phyloP scores from a whole-genome alignment of 2,329 filamentous ascomycete genomes.

The Talaromyces pinophilus region DNA sequence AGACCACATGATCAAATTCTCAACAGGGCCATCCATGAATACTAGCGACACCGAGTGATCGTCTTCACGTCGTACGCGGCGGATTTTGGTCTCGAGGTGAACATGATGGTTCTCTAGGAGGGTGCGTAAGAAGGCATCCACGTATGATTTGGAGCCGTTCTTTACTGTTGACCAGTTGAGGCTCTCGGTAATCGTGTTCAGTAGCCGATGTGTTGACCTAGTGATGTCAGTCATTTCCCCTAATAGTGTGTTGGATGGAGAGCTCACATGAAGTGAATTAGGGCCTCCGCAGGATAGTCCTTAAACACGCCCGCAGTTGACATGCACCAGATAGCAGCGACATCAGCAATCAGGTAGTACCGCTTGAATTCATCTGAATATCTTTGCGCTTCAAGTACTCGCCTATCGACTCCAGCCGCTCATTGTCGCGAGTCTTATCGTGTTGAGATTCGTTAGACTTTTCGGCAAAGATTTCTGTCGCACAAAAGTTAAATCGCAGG shows the following conservation, averaged over 20 bases:
- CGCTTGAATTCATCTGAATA: constrained; percentile 15
- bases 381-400: constrained; percentile 15
- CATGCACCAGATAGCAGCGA: constrained; percentile 12
- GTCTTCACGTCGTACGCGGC: background rate
- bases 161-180: constrained; percentile 12
- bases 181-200: constrained; percentile 2
- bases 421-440: background rate
- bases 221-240: background rate
- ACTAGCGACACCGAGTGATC: background rate
- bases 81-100: constrained; percentile 5
- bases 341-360: constrained; percentile 15
- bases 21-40: constrained; percentile 5
- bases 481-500: constrained; percentile 15
- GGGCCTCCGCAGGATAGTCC: constrained; percentile 8
- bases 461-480: constrained; percentile 10
- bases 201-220: constrained; percentile 11
- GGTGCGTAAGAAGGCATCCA: constrained; percentile 12
- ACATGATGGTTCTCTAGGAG: constrained; percentile 4
- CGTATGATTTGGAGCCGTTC: constrained; percentile 19
- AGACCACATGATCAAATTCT: constrained; percentile 17
- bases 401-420: constrained; percentile 11
- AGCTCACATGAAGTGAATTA: constrained; percentile 19
- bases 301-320: background rate
- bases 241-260: too few species aligned
- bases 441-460: background rate